phyloP scores from a whole-genome alignment of 2,329 filamentous ascomycete species.

The Alternaria triticimaculans region DNA sequence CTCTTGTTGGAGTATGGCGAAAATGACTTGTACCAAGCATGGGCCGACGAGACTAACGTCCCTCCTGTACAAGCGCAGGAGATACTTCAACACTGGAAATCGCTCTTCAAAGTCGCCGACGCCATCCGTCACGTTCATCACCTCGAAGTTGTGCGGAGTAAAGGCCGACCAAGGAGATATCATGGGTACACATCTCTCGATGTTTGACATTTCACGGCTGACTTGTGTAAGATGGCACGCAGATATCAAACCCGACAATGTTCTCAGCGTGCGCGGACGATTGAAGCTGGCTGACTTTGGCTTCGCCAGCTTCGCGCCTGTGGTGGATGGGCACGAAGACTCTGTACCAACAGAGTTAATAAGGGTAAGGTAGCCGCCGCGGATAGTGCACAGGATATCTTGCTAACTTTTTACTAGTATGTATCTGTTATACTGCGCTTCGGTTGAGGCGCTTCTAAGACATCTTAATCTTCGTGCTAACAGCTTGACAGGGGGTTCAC shows the following conservation, averaged over 20 bases:
- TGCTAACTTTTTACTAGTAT: no score
- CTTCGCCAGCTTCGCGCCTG: slow-evolving; percentile 35
- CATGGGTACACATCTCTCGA: not conserved
- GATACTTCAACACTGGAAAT: slow-evolving; percentile 42
- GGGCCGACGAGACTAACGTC: slow-evolving; percentile 28
- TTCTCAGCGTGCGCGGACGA: slow-evolving; percentile 43
- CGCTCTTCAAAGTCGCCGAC: slow-evolving; percentile 38
- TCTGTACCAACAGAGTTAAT: slow-evolving; percentile 4
- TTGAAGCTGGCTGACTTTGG: slow-evolving; percentile 52
- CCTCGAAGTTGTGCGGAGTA: slow-evolving; percentile 4
- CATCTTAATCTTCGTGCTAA: no score
- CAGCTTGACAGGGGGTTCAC: no score
- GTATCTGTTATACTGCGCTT: no score
- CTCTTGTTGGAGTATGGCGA: slow-evolving; percentile 48
- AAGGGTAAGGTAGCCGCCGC: no score
- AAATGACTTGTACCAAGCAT: slow-evolving; percentile 43
- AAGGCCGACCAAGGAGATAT: not conserved
- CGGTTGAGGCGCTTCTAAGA: no score
- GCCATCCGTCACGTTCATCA: slow-evolving; percentile 39
- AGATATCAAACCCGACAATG: slow-evolving; percentile 56
- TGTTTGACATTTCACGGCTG: slow-evolving; percentile 3
- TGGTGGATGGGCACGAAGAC: slow-evolving; percentile 1
- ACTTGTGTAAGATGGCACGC: slow-evolving; percentile 46
- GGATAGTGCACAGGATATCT: no score
- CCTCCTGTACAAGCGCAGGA: slow-evolving; percentile 33